These are phyloP conservation scores for Acanthamoeba triangularis DNA, from an alignment of 208 protist genomes.

Conservation along the genomic window DNA sequence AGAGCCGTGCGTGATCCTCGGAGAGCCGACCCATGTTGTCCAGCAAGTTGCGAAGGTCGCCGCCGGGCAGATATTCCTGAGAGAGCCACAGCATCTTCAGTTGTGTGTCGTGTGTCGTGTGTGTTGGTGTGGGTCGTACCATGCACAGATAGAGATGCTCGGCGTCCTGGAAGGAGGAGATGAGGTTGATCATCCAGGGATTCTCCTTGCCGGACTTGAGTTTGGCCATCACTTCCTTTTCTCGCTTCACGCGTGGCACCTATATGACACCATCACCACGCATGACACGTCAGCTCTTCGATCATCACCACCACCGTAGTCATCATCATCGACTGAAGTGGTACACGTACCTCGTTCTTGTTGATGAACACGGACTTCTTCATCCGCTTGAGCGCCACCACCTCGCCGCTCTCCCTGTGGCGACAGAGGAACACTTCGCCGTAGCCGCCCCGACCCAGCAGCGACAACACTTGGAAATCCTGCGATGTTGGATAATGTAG, in stretches of 20 bases:
- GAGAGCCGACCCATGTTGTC: conserved; percentile 78
- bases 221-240: conserved; percentile 79
- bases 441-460: conserved; percentile 83
- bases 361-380: conserved; percentile 61
- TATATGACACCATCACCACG: not conserved
- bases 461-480: conserved; percentile 81
- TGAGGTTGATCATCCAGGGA: conserved; percentile 85
- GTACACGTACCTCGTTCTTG: conserved; percentile 53
- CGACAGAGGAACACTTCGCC: conserved; percentile 71
- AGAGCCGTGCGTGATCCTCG: conserved; percentile 83
- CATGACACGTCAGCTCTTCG: not conserved
- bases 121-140: not conserved
- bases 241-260: conserved; percentile 76
- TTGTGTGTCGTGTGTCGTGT: not conserved
- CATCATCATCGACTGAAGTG: too few species aligned
- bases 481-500: not conserved
- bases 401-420: conserved; percentile 18
- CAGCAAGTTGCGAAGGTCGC: conserved; percentile 84
- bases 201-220: conserved; percentile 75
- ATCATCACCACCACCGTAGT: not conserved
- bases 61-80: conserved; percentile 84
- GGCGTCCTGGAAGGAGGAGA: conserved; percentile 87
- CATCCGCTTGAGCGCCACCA: conserved; percentile 74
- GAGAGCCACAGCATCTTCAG: not conserved
- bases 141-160: conserved; percentile 88